Base-by-base conservation (phyloP, 164 flowering plant species). In the Saururus chinensis region DNA sequence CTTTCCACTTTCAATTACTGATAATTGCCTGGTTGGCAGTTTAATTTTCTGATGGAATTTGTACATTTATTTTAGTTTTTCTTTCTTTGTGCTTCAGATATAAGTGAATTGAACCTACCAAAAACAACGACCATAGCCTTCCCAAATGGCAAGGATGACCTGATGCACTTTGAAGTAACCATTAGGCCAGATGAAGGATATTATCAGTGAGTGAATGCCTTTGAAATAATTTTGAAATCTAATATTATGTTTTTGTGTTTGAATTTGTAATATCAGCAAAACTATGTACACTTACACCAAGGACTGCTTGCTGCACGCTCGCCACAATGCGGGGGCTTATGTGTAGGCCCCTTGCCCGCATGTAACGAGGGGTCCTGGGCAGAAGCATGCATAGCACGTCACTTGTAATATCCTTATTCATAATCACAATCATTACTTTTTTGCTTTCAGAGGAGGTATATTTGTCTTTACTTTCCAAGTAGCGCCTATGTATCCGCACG, bases 161-260 rank as follows among this genome's bases (percentile, higher is more conserved):
- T 85, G 52, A 83, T 85, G 91, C 82, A 75, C 77, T 83, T 85
- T 75, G 88, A 83, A 74, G 81, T 85, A 37, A 68, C 70, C 42
- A 77, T 85, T 62, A 76, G 81, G 41, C 86, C 88, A 26, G 91
- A 85, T 73, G 91, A 85, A 67, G 91, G 91, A 70, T 83, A 73
- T 73, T 85, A 85, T 69, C 64, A 41, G 91, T 83, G 74, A 81
- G 82, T 72, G 49, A 30, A 51, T 53, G 13, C 30, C 26, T n/a
- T 42, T 21, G 51, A 20, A 42, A 9, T 14, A 42, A 10, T 42
- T 1, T 14, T 42, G 49, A 10, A 42, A 40, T 6, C 16, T 55
- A 11, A 11, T 23, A 20, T 55, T 20, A 2, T 55, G 9, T 55
- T 13, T 14, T 16, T 20, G 20, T 20, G 22, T 20, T 7, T 7